phyloP scores from a whole-genome alignment of 1,139 yeast genomes.

The Diutina pseudorugosa region DNA sequence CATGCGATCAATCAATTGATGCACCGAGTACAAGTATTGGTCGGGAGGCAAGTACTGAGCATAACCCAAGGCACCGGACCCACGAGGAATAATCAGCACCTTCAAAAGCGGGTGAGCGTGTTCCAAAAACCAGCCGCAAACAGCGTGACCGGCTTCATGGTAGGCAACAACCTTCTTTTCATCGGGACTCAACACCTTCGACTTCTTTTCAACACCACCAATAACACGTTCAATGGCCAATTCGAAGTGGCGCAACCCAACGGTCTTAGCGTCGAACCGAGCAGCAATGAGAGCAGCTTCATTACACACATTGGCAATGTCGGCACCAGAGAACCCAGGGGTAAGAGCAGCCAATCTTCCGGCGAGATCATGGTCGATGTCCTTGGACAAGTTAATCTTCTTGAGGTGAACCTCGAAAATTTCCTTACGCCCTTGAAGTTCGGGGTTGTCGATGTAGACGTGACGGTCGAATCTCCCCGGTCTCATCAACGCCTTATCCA shows the following conservation, averaged over 20 bases:
- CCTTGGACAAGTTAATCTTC: slow-evolving; percentile 43
- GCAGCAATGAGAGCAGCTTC: slow-evolving; percentile 89
- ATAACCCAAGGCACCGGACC: slow-evolving; percentile 94
- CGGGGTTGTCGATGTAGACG: slow-evolving; percentile 83
- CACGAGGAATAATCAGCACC: slow-evolving; percentile 94
- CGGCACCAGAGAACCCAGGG: slow-evolving; percentile 98
- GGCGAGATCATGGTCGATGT: slow-evolving; percentile 36
- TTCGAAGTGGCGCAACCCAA: slow-evolving; percentile 73
- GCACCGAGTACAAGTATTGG: slow-evolving; percentile 66
- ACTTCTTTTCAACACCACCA: slow-evolving; percentile 90
- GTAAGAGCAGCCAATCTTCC: slow-evolving; percentile 91
- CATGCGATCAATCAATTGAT: slow-evolving; percentile 81
- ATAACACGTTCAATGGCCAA: slow-evolving; percentile 94
- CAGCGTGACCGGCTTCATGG: slow-evolving; percentile 98
- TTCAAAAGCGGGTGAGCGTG: slow-evolving; percentile 87
- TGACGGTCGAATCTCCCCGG: slow-evolving; percentile 98
- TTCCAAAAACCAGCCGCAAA: slow-evolving; percentile 91
- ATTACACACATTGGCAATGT: slow-evolving; percentile 91
- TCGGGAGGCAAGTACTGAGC: slow-evolving; percentile 97
- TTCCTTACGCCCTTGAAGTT: slow-evolving; percentile 84
- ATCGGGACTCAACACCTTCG: slow-evolving; percentile 68
- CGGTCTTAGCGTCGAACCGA: slow-evolving; percentile 57
- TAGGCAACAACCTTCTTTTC: slow-evolving; percentile 88
- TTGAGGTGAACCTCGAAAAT: slow-evolving; percentile 77
- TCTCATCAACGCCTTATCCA: slow-evolving; percentile 85